These are phyloP conservation scores for Crithidia brevicula DNA, from an alignment of 208 protist species.

Conservation along the genomic window DNA sequence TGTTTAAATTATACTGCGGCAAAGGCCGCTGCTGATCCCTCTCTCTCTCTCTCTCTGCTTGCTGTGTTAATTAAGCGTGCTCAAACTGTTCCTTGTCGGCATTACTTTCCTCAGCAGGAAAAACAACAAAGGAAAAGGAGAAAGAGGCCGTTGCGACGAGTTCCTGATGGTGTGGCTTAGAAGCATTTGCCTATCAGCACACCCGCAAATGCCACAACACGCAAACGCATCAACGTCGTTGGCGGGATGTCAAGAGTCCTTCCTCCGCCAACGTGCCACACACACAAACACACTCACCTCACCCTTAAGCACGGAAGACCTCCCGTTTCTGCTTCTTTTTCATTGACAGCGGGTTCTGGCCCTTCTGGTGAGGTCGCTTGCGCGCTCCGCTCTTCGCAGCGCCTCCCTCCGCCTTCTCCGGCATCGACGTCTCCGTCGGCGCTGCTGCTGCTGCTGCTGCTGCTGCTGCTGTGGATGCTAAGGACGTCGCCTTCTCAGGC, in stretches of 20 bases:
- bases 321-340: constrained; percentile 81
- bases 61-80: too few species aligned
- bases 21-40: background rate
- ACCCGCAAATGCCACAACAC: too few species aligned
- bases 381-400: background rate
- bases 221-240: too few species aligned
- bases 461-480: background rate
- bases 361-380: constrained; percentile 28
- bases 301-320: constrained; percentile 54
- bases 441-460: background rate
- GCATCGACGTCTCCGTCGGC: background rate
- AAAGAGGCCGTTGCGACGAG: too few species aligned
- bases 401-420: background rate
- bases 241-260: too few species aligned
- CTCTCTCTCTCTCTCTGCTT: background rate
- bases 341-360: constrained; percentile 81
- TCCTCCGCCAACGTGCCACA: background rate
- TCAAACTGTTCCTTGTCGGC: too few species aligned
- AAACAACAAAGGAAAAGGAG: constrained; percentile 14
- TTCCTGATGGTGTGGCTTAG: too few species aligned
- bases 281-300: background rate
- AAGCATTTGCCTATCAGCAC: too few species aligned
- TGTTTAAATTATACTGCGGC: background rate
- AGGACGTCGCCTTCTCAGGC: background rate
- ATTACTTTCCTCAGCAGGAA: background rate